Conservation (phyloP, 176 grass and related monocot genomes). For the Aegilops sharonensis region DNA sequence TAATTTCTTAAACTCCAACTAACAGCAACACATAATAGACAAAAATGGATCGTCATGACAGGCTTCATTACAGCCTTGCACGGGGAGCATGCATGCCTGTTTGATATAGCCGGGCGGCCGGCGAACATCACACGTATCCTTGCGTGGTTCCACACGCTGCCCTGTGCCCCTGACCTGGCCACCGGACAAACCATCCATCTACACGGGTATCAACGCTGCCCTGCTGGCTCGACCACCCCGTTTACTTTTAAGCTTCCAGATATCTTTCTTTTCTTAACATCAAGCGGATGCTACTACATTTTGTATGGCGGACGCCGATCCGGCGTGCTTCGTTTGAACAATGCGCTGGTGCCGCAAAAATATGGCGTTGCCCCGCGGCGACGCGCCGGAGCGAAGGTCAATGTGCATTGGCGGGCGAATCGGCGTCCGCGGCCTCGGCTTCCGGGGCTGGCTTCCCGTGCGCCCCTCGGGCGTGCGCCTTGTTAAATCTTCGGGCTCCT, state of each 20-base stretch:
- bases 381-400: constrained; percentile 30
- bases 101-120: neutral
- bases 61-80: neutral
- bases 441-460: neutral
- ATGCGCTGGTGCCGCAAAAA: neutral
- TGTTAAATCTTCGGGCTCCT: neutral
- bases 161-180: neutral
- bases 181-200: neutral
- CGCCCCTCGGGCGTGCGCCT: neutral
- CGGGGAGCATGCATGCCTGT: neutral
- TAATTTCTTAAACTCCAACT: neutral
- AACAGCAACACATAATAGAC: neutral
- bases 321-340: neutral
- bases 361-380: constrained; percentile 2
- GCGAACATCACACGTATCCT: neutral
- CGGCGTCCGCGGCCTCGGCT: neutral
- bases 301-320: neutral
- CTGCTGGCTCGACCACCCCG: neutral
- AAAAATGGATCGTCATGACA: neutral
- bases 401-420: neutral
- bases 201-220: neutral
- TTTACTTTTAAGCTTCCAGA: neutral
- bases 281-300: neutral
- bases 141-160: neutral
- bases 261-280: neutral